Evolutionary conservation across 2,329 filamentous ascomycete species (phyloP).

Genomic region (Cladosporium oxysporum): DNA sequence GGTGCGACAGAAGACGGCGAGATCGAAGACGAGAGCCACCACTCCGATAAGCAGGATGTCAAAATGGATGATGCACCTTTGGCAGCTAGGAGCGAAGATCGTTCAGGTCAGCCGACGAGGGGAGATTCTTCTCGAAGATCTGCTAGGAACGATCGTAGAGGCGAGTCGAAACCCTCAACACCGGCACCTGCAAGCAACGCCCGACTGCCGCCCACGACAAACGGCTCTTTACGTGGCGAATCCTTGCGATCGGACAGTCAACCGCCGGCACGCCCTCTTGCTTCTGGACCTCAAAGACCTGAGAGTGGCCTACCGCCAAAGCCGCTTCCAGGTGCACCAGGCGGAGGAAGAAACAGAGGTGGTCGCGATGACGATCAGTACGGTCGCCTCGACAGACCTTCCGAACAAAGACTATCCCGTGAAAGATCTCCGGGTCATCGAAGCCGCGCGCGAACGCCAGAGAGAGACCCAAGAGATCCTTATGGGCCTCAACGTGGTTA

Average conservation of each 20-base stretch:
- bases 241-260: conserved; percentile 35
- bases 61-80: conserved; percentile 30
- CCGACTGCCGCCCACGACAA: conserved; percentile 23
- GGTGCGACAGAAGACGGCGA: conserved; percentile 66
- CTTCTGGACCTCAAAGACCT: conserved; percentile 47
- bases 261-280: conserved; percentile 38
- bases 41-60: conserved; percentile 27
- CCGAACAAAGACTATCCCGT: conserved; percentile 39
- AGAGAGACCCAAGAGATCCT: conserved; percentile 27
- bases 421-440: conserved; percentile 45
- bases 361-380: conserved; percentile 38
- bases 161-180: conserved; percentile 28
- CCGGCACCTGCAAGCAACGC: conserved; percentile 25
- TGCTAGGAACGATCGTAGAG: conserved; percentile 12
- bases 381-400: conserved; percentile 47
- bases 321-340: conserved; percentile 21
- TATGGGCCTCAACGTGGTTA: conserved; percentile 13
- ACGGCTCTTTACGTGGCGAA: conserved; percentile 37
- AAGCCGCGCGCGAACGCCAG: conserved; percentile 42
- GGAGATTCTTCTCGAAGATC: not conserved
- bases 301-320: conserved; percentile 24
- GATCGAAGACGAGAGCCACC: conserved; percentile 62
- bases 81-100: not conserved
- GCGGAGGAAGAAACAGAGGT: conserved; percentile 9
- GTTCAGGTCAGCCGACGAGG: not conserved